Evolutionary conservation across 2,329 filamentous ascomycete species (phyloP).

Genomic region (Scleromitrula shiraiana): DNA sequence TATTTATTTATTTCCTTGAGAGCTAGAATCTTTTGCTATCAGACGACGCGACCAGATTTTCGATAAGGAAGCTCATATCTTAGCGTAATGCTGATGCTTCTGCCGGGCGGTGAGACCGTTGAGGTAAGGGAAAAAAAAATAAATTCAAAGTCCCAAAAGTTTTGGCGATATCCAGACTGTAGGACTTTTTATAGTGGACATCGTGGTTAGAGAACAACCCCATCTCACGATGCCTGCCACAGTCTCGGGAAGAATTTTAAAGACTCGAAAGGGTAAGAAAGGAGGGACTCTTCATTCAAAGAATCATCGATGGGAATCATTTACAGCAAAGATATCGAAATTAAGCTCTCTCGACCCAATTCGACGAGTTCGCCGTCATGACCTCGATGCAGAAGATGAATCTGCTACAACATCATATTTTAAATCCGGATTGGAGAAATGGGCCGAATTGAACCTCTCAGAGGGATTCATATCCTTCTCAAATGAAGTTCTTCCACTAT

Average conservation of each 20-base stretch:
- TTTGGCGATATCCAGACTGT: background rate
- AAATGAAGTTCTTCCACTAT: conserved; percentile 65
- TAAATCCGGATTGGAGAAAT: conserved; percentile 72
- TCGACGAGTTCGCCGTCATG: conserved; percentile 77
- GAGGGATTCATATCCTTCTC: conserved; percentile 72
- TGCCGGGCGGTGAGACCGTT: background rate
- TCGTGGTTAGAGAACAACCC: conserved; percentile 1
- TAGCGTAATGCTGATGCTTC: conserved; percentile 1
- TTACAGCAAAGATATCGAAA: conserved; percentile 81
- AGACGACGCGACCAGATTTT: conserved; percentile 3
- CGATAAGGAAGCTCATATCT: conserved; percentile 10
- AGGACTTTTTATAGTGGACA: background rate
- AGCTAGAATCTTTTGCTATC: no score
- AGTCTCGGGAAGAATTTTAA: conserved; percentile 58
- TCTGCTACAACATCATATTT: conserved; percentile 80
- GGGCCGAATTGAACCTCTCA: conserved; percentile 86
- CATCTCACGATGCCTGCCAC: conserved; percentile 49
- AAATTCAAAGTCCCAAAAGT: background rate
- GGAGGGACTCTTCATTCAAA: conserved; percentile 69
- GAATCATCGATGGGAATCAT: conserved; percentile 85
- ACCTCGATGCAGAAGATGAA: conserved; percentile 71
- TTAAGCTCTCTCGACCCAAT: conserved; percentile 86
- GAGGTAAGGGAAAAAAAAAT: conserved; percentile 6
- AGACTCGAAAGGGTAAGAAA: conserved; percentile 61
- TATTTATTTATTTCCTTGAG: conserved; percentile 1